These are phyloP conservation scores for Lepidium campestre DNA, from an alignment of 441 rosid species.

Conservation along the genomic window DNA sequence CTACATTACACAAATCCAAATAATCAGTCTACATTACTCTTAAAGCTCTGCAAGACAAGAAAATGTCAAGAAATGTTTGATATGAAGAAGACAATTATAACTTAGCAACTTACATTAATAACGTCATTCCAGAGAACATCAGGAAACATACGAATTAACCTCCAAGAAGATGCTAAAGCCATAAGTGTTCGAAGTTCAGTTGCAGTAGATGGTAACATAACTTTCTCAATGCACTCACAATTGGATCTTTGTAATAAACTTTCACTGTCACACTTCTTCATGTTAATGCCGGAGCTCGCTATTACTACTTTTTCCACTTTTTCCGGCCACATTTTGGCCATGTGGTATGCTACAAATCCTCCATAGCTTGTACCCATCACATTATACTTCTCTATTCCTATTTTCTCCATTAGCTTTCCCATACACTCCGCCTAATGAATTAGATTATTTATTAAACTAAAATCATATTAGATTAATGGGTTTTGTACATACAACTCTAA, in stretches of 20 bases:
- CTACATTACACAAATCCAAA: conserved; percentile 29
- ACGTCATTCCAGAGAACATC: conserved; percentile 53
- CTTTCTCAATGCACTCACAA: conserved; percentile 42
- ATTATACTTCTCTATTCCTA: conserved; percentile 41
- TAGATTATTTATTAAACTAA: background rate
- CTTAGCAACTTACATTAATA: conserved; percentile 37
- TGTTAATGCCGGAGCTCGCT: conserved; percentile 71
- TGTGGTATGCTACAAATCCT: conserved; percentile 68
- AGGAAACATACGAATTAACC: conserved; percentile 35
- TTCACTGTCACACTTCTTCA: conserved; percentile 47
- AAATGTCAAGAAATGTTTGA: background rate
- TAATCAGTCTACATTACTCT: background rate
- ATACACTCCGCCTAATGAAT: conserved; percentile 44
- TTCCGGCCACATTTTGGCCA: conserved; percentile 69
- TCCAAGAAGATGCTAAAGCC: conserved; percentile 36
- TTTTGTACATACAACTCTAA: no score
- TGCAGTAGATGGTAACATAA: conserved; percentile 63
- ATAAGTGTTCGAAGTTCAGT: conserved; percentile 47
- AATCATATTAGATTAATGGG: no score
- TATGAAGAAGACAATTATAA: background rate
- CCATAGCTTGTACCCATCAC: conserved; percentile 85
- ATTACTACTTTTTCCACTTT: conserved; percentile 74
- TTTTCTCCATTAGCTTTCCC: conserved; percentile 44
- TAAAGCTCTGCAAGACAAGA: background rate
- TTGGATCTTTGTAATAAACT: conserved; percentile 44